These are phyloP conservation scores for Microcyclosporella mali DNA, from an alignment of 2,329 filamentous ascomycete genomes.

Conservation along the genomic window DNA sequence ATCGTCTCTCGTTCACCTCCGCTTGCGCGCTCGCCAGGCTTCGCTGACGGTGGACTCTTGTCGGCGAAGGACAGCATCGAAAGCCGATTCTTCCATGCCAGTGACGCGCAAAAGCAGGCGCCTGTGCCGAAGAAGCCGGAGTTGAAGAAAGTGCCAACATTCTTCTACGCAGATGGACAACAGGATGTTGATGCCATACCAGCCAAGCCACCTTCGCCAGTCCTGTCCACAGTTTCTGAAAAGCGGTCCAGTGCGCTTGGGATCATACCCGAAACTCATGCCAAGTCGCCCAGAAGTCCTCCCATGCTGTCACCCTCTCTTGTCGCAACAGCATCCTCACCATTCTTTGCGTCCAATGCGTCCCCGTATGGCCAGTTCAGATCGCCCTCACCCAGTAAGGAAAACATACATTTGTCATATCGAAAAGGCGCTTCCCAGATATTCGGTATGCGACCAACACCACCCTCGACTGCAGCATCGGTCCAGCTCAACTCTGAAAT, in stretches of 20 bases:
- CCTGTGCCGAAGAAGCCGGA: constrained; percentile 30
- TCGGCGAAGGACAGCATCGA: constrained; percentile 28
- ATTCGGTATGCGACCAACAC: constrained; percentile 31
- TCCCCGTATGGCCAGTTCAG: constrained; percentile 24
- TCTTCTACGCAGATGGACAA: constrained; percentile 49
- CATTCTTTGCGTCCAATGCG: constrained; percentile 27
- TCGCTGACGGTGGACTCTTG: constrained; percentile 24
- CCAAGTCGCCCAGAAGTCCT: constrained; percentile 20
- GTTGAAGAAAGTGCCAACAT: constrained; percentile 42
- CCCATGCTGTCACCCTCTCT: constrained; percentile 30
- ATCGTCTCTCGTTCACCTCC: constrained; percentile 23
- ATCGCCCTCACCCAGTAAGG: constrained; percentile 42
- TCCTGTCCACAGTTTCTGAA: constrained; percentile 29
- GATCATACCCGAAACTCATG: constrained; percentile 15
- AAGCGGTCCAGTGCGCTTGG: constrained; percentile 18
- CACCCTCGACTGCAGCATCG: background rate
- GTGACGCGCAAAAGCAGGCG: constrained; percentile 52
- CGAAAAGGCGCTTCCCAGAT: constrained; percentile 46
- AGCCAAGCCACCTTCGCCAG: constrained; percentile 35
- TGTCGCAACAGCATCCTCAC: constrained; percentile 25
- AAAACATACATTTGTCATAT: constrained; percentile 45
- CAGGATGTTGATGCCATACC: constrained; percentile 32
- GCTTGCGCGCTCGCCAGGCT: constrained; percentile 32
- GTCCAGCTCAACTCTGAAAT: background rate
- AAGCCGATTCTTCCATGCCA: constrained; percentile 88